These are phyloP conservation scores for Rhizopus arrhizus DNA, from an alignment of 371 early-diverging fungal genomes.

Conservation along the genomic window DNA sequence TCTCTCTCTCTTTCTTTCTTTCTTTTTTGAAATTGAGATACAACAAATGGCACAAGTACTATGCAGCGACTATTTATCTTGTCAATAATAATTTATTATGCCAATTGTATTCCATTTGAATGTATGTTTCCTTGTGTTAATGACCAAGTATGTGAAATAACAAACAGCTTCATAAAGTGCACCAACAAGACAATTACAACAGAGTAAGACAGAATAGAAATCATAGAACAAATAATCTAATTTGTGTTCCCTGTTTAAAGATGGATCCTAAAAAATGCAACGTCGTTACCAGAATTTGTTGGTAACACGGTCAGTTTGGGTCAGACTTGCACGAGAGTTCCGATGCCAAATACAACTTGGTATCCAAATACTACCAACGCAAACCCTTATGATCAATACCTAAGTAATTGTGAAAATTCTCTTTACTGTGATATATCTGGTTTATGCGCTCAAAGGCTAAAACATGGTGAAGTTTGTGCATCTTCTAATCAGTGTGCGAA, in stretches of 20 bases:
- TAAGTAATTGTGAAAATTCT: constrained; percentile 14
- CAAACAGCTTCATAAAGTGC: constrained; percentile 9
- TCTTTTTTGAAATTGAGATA: no score
- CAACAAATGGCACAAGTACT: no score
- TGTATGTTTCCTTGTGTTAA: constrained; percentile 23
- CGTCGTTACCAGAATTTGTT: constrained; percentile 21
- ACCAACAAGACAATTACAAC: constrained; percentile 11
- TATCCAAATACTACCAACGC: constrained; percentile 1
- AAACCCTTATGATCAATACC: constrained; percentile 10
- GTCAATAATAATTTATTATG: background rate
- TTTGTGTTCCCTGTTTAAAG: constrained; percentile 6
- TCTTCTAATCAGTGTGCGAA: constrained; percentile 23
- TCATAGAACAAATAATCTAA: constrained; percentile 1
- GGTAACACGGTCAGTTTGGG: constrained; percentile 1
- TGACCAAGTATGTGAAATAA: constrained; percentile 17
- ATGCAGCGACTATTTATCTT: background rate
- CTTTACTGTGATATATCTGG: constrained; percentile 12
- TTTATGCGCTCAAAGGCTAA: constrained; percentile 9
- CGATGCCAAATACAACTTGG: constrained; percentile 23
- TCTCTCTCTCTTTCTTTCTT: no score
- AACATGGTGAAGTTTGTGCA: constrained; percentile 13
- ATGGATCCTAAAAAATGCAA: constrained; percentile 21
- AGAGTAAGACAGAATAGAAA: constrained; percentile 12
- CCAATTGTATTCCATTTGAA: constrained; percentile 10
- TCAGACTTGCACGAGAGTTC: constrained; percentile 11